These are phyloP conservation scores for Sporisorium scitamineum DNA, from an alignment of 1,284 basidiomycete species.

Conservation along the genomic window DNA sequence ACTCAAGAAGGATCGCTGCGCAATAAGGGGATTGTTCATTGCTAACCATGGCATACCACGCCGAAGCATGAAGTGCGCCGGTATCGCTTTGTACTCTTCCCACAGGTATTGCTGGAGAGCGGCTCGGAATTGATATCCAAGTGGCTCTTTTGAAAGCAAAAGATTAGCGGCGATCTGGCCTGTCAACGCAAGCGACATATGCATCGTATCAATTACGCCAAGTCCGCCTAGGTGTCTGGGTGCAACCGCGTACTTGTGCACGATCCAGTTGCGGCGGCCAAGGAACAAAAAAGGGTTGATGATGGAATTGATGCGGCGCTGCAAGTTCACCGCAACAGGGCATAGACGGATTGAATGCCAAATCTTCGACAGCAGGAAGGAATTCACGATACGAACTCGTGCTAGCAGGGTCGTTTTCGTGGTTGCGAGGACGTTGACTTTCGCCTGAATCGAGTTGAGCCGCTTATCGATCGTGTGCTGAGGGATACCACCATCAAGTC, in stretches of 20 bases:
- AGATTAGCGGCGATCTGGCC: not conserved
- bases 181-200: not conserved
- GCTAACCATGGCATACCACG: not conserved
- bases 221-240: not conserved
- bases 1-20: not conserved
- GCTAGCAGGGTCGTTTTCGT: not conserved
- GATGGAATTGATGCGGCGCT: not conserved
- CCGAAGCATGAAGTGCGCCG: not conserved
- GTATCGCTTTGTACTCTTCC: not conserved
- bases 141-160: not conserved
- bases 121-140: not conserved
- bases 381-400: not conserved
- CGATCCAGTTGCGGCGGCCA: slow-evolving; percentile 1
- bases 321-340: not conserved
- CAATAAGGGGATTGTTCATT: not conserved
- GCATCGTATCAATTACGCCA: not conserved
- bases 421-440: not conserved
- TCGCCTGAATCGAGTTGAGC: not conserved
- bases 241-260: not conserved
- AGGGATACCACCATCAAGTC: too few relatives aligned
- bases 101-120: not conserved
- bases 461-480: not conserved
- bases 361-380: not conserved
- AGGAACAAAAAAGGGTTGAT: not conserved
- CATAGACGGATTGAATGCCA: not conserved